Conservation (phyloP, 345 rosid species). For the Populus ilicifolia region DNA sequence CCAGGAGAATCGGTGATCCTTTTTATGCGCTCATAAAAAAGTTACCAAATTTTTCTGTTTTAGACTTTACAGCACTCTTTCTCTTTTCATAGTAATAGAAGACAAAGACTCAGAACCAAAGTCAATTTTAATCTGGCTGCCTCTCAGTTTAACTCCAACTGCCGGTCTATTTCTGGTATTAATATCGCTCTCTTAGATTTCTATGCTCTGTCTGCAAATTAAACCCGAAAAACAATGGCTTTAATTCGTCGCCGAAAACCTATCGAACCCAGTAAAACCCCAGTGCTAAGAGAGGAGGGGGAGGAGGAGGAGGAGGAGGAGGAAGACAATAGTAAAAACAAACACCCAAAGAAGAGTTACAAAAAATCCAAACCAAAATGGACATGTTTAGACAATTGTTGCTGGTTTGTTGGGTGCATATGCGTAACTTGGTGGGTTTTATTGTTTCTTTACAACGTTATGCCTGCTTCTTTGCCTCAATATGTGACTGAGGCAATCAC, state of each 20-base stretch:
- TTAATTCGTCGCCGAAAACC: slow-evolving; percentile 12
- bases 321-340: neutral
- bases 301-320: neutral
- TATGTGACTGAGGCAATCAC: slow-evolving; percentile 89
- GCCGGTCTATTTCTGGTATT: neutral
- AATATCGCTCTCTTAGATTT: neutral
- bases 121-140: neutral
- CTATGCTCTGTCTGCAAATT: neutral
- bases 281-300: neutral
- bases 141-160: neutral
- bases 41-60: too few relatives aligned
- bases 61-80: too few relatives aligned
- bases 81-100: too few relatives aligned
- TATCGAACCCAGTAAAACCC: neutral
- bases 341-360: neutral
- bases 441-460: slow-evolving; percentile 73
- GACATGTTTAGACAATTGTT: slow-evolving; percentile 86
- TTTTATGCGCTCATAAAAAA: too few relatives aligned
- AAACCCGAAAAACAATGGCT: slow-evolving; percentile 9
- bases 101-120: neutral
- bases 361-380: slow-evolving; percentile 32
- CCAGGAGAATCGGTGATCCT: too few relatives aligned
- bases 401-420: slow-evolving; percentile 83
- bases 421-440: slow-evolving; percentile 86
- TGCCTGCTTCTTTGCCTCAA: slow-evolving; percentile 85